These are phyloP conservation scores for Oryza brachyantha DNA, from an alignment of 176 grass and related monocot species.

Conservation along the genomic window DNA sequence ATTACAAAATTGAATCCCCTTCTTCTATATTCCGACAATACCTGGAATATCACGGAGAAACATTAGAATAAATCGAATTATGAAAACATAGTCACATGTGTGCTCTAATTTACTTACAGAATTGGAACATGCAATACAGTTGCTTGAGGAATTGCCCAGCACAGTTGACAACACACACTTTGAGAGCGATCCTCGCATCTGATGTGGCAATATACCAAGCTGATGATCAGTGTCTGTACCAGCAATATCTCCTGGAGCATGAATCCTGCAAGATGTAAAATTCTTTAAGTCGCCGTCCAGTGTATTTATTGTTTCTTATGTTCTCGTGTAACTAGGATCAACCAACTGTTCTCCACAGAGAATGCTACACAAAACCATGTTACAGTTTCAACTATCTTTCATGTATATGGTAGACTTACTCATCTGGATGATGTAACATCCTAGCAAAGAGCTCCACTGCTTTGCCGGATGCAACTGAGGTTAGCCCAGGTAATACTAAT, in stretches of 20 bases:
- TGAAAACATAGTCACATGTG: neutral
- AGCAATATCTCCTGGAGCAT: conserved; percentile 83
- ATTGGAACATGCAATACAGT: conserved; percentile 80
- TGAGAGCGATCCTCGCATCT: conserved; percentile 68
- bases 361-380: neutral
- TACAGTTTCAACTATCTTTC: conserved; percentile 11
- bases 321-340: neutral
- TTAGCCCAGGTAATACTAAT: conserved; percentile 71
- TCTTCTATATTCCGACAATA: conserved; percentile 77
- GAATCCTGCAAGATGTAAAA: conserved; percentile 62
- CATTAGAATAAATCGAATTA: conserved; percentile 26
- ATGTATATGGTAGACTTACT: conserved; percentile 40
- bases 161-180: conserved; percentile 62
- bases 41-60: conserved; percentile 50
- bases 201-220: conserved; percentile 87
- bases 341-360: neutral
- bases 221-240: conserved; percentile 66
- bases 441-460: conserved; percentile 85
- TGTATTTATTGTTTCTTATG: neutral
- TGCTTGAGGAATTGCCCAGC: conserved; percentile 49
- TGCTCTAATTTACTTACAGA: conserved; percentile 53
- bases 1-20: conserved; percentile 68
- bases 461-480: conserved; percentile 73
- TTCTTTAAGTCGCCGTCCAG: neutral
- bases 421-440: conserved; percentile 82